Base-by-base conservation (phyloP, 768 basidiomycete genomes). In the Lepiota venenata region DNA sequence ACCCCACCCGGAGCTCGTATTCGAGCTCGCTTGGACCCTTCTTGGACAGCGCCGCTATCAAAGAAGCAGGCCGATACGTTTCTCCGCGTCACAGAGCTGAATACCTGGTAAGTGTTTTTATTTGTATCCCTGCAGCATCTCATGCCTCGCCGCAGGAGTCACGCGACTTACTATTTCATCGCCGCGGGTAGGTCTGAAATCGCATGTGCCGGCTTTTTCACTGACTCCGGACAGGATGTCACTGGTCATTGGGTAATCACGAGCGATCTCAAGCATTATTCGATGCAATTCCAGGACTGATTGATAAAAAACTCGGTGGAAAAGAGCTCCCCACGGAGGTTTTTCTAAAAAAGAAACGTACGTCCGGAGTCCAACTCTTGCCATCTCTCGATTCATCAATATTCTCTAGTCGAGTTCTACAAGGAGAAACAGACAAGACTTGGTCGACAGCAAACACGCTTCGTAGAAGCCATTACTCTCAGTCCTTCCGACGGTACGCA, bases 11-110 rank as follows among this genome's bases (percentile, higher is more conserved):
- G 18, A 88, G 85, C 74, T 91, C 6, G 74, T 81, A 12, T 91
- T 89, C 58, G 90, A 92, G 65, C 75, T 92, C 3, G 88, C 86
- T 0, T 91, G 90, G 89, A 84, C 83, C 14, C 66, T 88, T 1
- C 74, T 91, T 2, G 75, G 82, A 9, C 32, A 32, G 32, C 32
- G 32, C 10, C 32, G 8, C 10, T 32, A 91, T 51, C 69, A 77
- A n/a, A 57, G 87, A 91, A 57, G 77, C 85, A 1, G n/a, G 87
- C 87, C 1, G 80, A 86, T 44, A 73, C 75, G 53, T 90, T 91
- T 60, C 59, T 89, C 40, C 74, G 69, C 52, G 71, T 91, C 58
- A 84, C 81, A 4, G 77, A 81, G 57, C 61, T 89, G 56, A 92
- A 91, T 61, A 81, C 71, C 42, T 92, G 90, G 90, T 84, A 32